These are phyloP conservation scores for Dalechampia spathulata DNA, from an alignment of 441 rosid species.

Conservation along the genomic window DNA sequence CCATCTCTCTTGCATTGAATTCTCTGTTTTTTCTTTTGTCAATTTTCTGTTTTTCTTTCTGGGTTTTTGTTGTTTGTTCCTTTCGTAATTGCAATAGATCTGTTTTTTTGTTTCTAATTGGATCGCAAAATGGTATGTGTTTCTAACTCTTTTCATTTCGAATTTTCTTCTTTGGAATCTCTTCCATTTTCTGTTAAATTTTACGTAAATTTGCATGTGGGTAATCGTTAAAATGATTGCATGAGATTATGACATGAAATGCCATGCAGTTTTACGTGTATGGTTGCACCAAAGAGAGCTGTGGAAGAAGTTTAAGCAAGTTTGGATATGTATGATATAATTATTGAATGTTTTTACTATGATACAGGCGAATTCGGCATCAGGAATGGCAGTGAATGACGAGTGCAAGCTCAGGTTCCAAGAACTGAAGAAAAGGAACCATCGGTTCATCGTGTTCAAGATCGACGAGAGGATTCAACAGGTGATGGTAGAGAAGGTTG, in stretches of 20 bases:
- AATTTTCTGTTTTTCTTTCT: neutral
- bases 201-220: too few species aligned
- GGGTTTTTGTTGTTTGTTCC: too few species aligned
- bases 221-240: too few species aligned
- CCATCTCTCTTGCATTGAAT: neutral
- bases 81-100: neutral
- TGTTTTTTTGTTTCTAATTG: neutral
- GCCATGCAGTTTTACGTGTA: too few species aligned
- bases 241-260: too few species aligned
- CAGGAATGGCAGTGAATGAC: constrained; percentile 58
- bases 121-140: constrained; percentile 21
- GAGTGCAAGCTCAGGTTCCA: constrained; percentile 61
- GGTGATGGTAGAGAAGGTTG: constrained; percentile 47
- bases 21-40: neutral
- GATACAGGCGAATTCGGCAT: constrained; percentile 48
- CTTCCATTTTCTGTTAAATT: too few species aligned
- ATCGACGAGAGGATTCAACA: constrained; percentile 52
- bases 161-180: too few species aligned
- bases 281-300: too few species aligned
- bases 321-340: neutral
- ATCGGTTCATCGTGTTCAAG: constrained; percentile 50
- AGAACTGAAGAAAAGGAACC: constrained; percentile 56
- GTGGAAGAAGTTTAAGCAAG: too few species aligned
- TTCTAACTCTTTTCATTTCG: too few species aligned
- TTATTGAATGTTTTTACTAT: too few species aligned